A percentile compares a stretch with the other conserved stretches of the same genome.
Evolutionary conservation across 345 rosid genomes (phyloP).

Genomic region (Acer campestre): DNA sequence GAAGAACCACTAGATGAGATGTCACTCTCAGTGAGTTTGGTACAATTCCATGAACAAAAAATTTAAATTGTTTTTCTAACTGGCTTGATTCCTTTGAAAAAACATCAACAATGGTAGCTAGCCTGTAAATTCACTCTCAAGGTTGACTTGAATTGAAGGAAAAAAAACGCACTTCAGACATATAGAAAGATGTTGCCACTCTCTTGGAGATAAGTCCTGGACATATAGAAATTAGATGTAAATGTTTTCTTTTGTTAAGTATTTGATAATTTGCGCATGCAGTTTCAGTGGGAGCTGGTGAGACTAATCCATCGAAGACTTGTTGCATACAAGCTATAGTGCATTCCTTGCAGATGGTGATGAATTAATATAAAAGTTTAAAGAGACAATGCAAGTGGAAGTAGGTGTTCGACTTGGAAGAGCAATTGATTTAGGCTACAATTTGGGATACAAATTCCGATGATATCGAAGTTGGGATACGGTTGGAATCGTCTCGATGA

Average conservation of each 20-base stretch:
- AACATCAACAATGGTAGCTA: background rate
- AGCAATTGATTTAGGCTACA: background rate
- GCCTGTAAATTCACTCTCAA: constrained; percentile 21
- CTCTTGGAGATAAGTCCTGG: constrained; percentile 17
- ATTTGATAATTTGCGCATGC: constrained; percentile 28
- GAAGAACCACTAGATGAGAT: constrained; percentile 30
- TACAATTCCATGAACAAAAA: constrained; percentile 40
- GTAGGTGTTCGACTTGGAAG: background rate
- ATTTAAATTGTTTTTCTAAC: constrained; percentile 16
- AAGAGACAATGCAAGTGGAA: background rate
- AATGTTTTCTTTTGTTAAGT: background rate
- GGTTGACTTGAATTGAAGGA: constrained; percentile 41
- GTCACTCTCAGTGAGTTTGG: constrained; percentile 49
- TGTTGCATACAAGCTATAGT: constrained; percentile 5
- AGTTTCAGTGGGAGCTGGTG: constrained; percentile 33
- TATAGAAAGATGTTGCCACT: background rate
- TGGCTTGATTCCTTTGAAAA: constrained; percentile 29
- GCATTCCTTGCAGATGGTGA: constrained; percentile 6
- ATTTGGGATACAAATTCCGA: no score
- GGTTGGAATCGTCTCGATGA: no score
- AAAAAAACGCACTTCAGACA: constrained; percentile 18
- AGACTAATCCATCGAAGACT: constrained; percentile 20
- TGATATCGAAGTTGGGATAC: no score
- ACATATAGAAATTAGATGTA: background rate
- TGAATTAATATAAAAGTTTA: background rate